phyloP scores from a whole-genome alignment of 1,284 basidiomycete genomes.

The Naganishia cerealis region DNA sequence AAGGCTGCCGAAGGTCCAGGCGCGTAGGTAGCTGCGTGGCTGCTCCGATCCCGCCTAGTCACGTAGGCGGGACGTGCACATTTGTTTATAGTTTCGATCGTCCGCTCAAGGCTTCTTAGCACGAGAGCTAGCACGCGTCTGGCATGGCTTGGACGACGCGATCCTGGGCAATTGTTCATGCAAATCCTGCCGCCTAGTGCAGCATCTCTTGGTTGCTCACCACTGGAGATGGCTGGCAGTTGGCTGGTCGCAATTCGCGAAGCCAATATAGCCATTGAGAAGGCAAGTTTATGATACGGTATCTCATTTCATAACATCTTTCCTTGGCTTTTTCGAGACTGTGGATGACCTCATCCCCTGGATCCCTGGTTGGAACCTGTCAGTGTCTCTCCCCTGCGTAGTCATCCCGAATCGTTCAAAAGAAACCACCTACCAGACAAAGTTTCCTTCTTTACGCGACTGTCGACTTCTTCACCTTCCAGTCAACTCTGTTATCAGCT shows the following conservation, averaged over 20 bases:
- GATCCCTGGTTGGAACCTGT: conserved; percentile 29
- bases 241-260: not conserved
- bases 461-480: not conserved
- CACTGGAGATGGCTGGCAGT: conserved; percentile 4
- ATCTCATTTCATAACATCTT: conserved; percentile 1
- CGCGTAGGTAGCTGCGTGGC: not conserved
- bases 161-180: not conserved
- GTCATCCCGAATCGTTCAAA: conserved; percentile 26
- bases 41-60: not conserved
- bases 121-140: not conserved
- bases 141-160: not conserved
- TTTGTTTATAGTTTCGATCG: not conserved
- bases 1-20: not conserved
- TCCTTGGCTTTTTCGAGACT: conserved; percentile 9
- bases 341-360: conserved; percentile 16
- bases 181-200: not conserved
- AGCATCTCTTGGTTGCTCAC: not conserved
- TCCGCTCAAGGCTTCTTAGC: not conserved
- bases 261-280: not conserved
- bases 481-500: not conserved
- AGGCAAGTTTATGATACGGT: not conserved
- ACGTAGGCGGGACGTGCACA: not conserved
- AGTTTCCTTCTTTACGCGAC: not conserved
- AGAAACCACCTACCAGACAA: not conserved
- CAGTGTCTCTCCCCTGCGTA: conserved; percentile 19